Evolutionary conservation across 164 flowering plant species (phyloP).

Genomic region (Amborella trichopoda): DNA sequence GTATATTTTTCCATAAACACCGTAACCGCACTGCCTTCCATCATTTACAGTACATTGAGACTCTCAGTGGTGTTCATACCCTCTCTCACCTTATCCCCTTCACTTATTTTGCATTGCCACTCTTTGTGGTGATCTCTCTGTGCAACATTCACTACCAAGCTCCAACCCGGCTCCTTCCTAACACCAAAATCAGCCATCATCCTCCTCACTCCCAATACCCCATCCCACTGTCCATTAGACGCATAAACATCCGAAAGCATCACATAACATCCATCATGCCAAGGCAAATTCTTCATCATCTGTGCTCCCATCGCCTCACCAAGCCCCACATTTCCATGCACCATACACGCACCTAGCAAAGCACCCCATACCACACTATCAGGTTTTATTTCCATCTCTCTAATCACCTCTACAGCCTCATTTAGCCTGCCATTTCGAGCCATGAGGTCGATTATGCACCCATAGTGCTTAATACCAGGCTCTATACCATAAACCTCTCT

Average conservation of each 20-base stretch:
- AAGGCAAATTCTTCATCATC: constrained; percentile 43
- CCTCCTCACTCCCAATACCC: constrained; percentile 39
- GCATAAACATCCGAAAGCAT: constrained; percentile 72
- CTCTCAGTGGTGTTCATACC: constrained; percentile 4
- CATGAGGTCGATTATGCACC: constrained; percentile 76
- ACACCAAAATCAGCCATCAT: constrained; percentile 35
- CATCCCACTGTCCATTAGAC: constrained; percentile 61
- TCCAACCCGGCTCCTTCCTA: constrained; percentile 66
- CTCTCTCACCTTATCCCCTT: constrained; percentile 9
- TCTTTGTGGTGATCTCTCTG: not conserved
- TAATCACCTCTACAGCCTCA: constrained; percentile 57
- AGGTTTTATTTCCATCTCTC: constrained; percentile 51
- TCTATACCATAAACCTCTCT: constrained; percentile 41
- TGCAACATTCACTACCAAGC: constrained; percentile 15
- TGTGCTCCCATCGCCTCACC: constrained; percentile 46
- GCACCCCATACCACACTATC: constrained; percentile 69
- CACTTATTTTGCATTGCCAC: not conserved
- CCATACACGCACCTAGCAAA: constrained; percentile 65
- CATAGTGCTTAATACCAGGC: constrained; percentile 50
- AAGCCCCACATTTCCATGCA: constrained; percentile 57
- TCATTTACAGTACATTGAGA: too few relatives aligned
- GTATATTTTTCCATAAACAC: too few relatives aligned
- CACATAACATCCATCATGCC: constrained; percentile 48
- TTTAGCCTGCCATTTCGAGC: constrained; percentile 60
- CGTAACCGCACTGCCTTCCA: too few relatives aligned